Percentiles rank a stretch among this genome's conserved stretches.
Evolutionary conservation across 495 filamentous ascomycete species (phyloP).

Genomic region (Hapsidospora chrysogenum): DNA sequence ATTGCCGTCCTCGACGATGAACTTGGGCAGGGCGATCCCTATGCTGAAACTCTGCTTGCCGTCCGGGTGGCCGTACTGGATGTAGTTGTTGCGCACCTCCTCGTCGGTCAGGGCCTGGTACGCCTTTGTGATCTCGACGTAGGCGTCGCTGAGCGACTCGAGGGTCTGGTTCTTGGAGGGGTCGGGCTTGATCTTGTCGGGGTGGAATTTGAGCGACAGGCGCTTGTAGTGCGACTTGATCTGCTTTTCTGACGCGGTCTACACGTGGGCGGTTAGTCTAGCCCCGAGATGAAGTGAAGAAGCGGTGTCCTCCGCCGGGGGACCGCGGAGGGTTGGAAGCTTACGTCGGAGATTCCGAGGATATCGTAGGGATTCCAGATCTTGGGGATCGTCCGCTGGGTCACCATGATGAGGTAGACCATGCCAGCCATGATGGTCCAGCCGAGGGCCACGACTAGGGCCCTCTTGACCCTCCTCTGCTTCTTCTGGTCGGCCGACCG

Average conservation of each 20-base stretch:
- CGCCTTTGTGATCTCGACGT: conserved; percentile 88
- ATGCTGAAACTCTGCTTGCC: conserved; percentile 97
- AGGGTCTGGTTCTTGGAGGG: conserved; percentile 75
- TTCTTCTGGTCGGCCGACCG: conserved; percentile 79
- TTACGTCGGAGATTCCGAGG: conserved; percentile 63
- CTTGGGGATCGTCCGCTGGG: conserved; percentile 52
- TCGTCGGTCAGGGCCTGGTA: conserved; percentile 96
- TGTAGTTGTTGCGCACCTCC: conserved; percentile 89
- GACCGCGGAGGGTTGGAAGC: conserved; percentile 8
- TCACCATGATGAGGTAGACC: conserved; percentile 76
- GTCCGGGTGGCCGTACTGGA: conserved; percentile 90
- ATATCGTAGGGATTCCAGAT: conserved; percentile 96
- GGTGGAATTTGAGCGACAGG: conserved; percentile 75
- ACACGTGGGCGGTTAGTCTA: neutral
- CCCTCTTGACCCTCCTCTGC: conserved; percentile 78
- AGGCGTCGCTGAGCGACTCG: conserved; percentile 69
- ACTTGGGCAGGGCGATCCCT: conserved; percentile 86
- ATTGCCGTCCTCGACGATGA: conserved; percentile 82
- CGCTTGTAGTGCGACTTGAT: conserved; percentile 82
- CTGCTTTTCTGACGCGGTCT: conserved; percentile 71
- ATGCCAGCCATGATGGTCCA: conserved; percentile 82
- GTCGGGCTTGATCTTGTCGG: conserved; percentile 77
- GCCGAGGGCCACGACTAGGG: conserved; percentile 54
- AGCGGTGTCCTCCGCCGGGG: too few relatives aligned
- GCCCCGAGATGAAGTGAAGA: too few relatives aligned